phyloP scores from a whole-genome alignment of 306 rosid genomes.

The Oemleria cerasiformis region DNA sequence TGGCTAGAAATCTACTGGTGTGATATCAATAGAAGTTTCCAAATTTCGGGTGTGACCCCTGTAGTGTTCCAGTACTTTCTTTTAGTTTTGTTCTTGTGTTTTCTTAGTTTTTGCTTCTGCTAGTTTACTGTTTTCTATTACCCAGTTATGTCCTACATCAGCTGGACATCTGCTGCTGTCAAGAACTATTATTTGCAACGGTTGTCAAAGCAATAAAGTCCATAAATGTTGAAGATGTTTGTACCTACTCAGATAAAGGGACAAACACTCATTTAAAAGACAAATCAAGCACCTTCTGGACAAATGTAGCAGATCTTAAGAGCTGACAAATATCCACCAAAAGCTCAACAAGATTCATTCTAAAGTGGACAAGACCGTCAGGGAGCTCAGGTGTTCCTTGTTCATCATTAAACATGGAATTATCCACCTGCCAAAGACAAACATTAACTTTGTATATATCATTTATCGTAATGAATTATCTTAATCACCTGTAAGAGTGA shows the following conservation, averaged over 20 bases:
- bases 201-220: background rate
- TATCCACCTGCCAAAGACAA: slow-evolving; percentile 67
- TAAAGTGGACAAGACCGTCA: slow-evolving; percentile 81
- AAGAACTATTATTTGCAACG: background rate
- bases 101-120: too few species aligned
- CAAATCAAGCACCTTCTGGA: slow-evolving; percentile 64
- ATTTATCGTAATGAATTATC: background rate
- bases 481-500: background rate
- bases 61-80: too few species aligned
- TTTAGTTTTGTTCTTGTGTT: too few species aligned
- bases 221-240: background rate
- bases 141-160: too few species aligned
- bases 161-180: background rate
- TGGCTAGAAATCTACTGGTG: too few species aligned
- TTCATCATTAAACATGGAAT: slow-evolving; percentile 58
- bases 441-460: slow-evolving; percentile 11
- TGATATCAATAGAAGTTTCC: too few species aligned
- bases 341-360: slow-evolving; percentile 83
- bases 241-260: background rate
- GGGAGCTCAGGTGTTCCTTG: slow-evolving; percentile 76
- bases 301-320: slow-evolving; percentile 64
- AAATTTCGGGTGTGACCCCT: too few species aligned
- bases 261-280: slow-evolving; percentile 1
- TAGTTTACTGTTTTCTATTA: too few species aligned
- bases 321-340: slow-evolving; percentile 92